Conservation (phyloP, 148 eudicot species). For the Arbutus unedo region DNA sequence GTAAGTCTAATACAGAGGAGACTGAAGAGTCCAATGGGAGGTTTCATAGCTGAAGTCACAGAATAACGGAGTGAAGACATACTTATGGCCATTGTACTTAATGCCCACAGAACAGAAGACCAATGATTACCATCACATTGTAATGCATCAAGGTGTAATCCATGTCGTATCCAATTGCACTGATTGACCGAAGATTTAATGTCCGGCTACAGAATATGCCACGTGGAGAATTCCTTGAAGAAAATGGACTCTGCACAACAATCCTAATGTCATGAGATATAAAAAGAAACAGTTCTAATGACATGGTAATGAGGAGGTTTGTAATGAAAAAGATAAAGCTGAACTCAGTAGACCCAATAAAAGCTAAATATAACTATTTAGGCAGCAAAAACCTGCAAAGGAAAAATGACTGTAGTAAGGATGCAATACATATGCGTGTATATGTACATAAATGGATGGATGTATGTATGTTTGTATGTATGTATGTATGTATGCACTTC, state of each 20-base stretch:
- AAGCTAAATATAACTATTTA: not conserved
- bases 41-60: not conserved
- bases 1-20: not conserved
- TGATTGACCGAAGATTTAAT: constrained; percentile 84
- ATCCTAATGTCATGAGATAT: constrained; percentile 10
- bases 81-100: not conserved
- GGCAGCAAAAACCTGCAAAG: not conserved
- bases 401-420: not conserved
- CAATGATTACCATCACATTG: constrained; percentile 68
- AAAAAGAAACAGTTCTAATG: not conserved
- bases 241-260: constrained; percentile 66
- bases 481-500: not conserved
- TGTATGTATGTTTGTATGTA: no score
- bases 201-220: constrained; percentile 97
- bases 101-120: not conserved
- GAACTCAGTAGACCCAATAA: not conserved
- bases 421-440: not conserved
- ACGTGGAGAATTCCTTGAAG: constrained; percentile 75
- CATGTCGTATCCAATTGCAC: constrained; percentile 98
- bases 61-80: not conserved
- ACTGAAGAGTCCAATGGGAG: not conserved
- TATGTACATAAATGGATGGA: not conserved
- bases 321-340: not conserved
- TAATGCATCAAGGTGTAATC: constrained; percentile 97
- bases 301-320: not conserved